Evolutionary conservation across 352 stramenopile species (phyloP).

Genomic region (Globisporangium iwayamae): DNA sequence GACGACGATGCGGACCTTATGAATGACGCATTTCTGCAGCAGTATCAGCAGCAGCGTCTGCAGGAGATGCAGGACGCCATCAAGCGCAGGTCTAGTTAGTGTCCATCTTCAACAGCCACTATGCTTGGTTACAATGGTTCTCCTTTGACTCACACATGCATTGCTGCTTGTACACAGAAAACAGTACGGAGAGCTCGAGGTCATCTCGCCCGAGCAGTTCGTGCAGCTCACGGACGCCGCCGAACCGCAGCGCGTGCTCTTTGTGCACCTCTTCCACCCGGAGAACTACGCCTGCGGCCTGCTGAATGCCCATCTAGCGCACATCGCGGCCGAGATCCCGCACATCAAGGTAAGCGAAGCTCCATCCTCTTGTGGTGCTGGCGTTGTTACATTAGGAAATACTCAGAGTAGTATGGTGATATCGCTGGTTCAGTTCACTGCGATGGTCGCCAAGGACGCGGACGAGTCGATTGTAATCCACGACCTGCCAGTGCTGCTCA

Average conservation of each 20-base stretch:
- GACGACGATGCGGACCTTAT: conserved; percentile 35
- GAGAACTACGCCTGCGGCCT: conserved; percentile 74
- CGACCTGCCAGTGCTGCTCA: conserved; percentile 66
- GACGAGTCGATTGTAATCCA: conserved; percentile 59
- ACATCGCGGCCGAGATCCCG: conserved; percentile 47
- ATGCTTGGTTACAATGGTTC: not conserved
- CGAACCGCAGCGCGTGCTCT: conserved; percentile 20
- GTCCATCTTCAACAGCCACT: not conserved
- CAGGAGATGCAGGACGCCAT: conserved; percentile 51
- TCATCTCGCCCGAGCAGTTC: conserved; percentile 53
- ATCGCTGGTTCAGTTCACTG: conserved; percentile 40
- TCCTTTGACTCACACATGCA: not conserved
- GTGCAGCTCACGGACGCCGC: conserved; percentile 38
- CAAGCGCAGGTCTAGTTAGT: conserved; percentile 18
- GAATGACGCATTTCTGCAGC: conserved; percentile 50
- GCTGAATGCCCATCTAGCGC: conserved; percentile 62
- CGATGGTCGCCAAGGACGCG: conserved; percentile 58
- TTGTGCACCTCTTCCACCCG: conserved; percentile 66
- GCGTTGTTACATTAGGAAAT: not conserved
- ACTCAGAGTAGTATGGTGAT: not conserved
- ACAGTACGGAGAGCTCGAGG: conserved; percentile 53
- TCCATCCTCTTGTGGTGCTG: not conserved
- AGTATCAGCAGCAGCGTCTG: conserved; percentile 64
- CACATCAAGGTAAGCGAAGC: conserved; percentile 47
- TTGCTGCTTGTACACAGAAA: conserved; percentile 16